Evolutionary conservation across 73 alveolate genomes (phyloP), one percentile per base, ranked within the genome.

Genomic region (Paramecium sonneborni): DNA sequence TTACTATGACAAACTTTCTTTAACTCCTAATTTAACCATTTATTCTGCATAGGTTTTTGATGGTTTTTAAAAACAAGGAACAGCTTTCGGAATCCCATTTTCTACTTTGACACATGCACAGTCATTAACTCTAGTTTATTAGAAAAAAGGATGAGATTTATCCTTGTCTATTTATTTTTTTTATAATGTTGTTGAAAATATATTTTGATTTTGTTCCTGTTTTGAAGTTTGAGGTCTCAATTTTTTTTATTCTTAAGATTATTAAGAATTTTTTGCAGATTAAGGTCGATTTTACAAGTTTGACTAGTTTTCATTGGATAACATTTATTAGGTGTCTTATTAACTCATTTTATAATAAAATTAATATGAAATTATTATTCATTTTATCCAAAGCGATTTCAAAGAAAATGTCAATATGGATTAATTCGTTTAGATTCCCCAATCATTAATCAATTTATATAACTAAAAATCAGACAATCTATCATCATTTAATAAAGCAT

Each of bases 21-120:
- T 76, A 76, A 76, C 43, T 18, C 89, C 89, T 15, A 76, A 21
- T 44, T 76, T 76, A 15, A 8, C 72, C 89, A 76, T 76, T 24
- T 20, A 12, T 76, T 88, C 93, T 7, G 93, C 93, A 21, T 41
- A 88, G 5, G 93, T 88, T 43, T 69, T 69, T 14, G 44, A 21
- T 18, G 93, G 90, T 55, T 56, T 69, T 69, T 48, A 43, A 70
- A 55, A 88, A 43, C 20, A 88, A 14, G 93, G 93, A 12, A 88
- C 76, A 38, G 93, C 93, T 24, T 58, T 69, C 4, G 93, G 93
- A 39, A 69, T 90, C 15, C 93, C 93, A 24, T 72, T 69, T 39
- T 88, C 69, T 30, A 88, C 52, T 21, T 38, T 69, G 39, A 88
- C 76, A 70, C 72, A 88, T 9, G 93, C 55, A 56, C 93, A 88